Evolutionary conservation across 805 yeast species (phyloP), one percentile per base, ranked within the genome.

Genomic region (Kodamaea kakaduensis): DNA sequence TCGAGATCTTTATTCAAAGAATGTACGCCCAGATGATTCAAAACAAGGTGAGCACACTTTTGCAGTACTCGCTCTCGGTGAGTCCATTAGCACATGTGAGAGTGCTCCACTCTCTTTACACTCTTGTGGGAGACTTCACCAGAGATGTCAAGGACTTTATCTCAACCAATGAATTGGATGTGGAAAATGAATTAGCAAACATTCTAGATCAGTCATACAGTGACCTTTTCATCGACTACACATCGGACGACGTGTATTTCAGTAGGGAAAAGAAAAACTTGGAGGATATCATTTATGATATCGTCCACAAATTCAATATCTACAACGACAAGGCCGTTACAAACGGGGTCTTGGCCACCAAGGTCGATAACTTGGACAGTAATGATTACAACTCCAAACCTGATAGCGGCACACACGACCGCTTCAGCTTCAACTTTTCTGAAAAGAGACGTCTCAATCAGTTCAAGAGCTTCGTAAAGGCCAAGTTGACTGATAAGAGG

Each of bases 21-120:
- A 68, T 84, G 8, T 84, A 81, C 58, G 88, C 82, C 0, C 90
- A 84, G 56, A 73, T 84, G 44, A 61, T 82, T 20, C 73, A 75
- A 43, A 66, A 74, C 13, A 69, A 75, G 47, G 64, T 80, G 12
- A 78, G 77, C 41, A 59, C 73, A 1, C 61, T 84, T 20, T 58
- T 88, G 20, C 77, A 72, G 33, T 75, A 71, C 37, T 80, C 96
- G 0, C 71, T 75, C 31, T 70, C 83, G 1, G 63, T 75, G 5
- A 76, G 85, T 16, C 68, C 78, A 2, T 60, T 88, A 34, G 82
- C 95, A 0, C 86, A 82, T 52, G 78, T 88, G 2, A 71, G 97
- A 49, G 71, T 81, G 1, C 59, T 90, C 21, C 84, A 86, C 57
- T 67, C 79, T 2, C 63, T 83, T n/a, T 81, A 78, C 51, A 67